Percentiles rank a stretch among this genome's conserved stretches.
phyloP scores from a whole-genome alignment of 2,329 filamentous ascomycete species.

The Karstenula rhodostoma region DNA sequence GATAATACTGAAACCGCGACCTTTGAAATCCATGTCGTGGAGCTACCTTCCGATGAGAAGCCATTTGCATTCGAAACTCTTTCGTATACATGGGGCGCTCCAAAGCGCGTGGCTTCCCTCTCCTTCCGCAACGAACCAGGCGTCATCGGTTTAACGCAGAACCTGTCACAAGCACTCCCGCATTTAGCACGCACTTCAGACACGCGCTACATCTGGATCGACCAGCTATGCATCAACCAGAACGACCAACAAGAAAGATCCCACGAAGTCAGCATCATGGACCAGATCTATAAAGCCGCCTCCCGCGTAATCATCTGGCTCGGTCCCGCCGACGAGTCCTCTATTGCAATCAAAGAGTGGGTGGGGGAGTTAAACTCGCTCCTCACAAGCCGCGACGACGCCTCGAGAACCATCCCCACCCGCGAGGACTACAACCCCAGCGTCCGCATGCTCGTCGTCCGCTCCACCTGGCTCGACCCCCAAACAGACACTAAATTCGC shows the following conservation, averaged over 20 bases:
- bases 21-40: constrained; percentile 19
- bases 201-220: constrained; percentile 37
- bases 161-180: constrained; percentile 28
- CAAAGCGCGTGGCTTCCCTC: constrained; percentile 17
- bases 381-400: constrained; percentile 10
- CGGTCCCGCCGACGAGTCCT: constrained; percentile 21
- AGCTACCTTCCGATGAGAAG: constrained; percentile 13
- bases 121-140: constrained; percentile 10
- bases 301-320: constrained; percentile 28
- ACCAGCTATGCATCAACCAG: constrained; percentile 45
- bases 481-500: constrained; percentile 7
- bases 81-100: constrained; percentile 31
- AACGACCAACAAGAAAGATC: constrained; percentile 37
- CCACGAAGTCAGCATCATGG: constrained; percentile 48
- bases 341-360: constrained; percentile 2
- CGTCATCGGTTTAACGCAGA: constrained; percentile 30
- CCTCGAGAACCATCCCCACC: constrained; percentile 1
- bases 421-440: constrained; percentile 12
- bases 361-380: constrained; percentile 14
- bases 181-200: constrained; percentile 18
- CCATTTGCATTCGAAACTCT: constrained; percentile 24
- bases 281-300: constrained; percentile 39
- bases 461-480: constrained; percentile 7
- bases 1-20: background rate
- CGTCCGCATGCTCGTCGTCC: constrained; percentile 12